Conservation (phyloP, 2,329 filamentous ascomycete genomes). For the Delphinella strobiligena region DNA sequence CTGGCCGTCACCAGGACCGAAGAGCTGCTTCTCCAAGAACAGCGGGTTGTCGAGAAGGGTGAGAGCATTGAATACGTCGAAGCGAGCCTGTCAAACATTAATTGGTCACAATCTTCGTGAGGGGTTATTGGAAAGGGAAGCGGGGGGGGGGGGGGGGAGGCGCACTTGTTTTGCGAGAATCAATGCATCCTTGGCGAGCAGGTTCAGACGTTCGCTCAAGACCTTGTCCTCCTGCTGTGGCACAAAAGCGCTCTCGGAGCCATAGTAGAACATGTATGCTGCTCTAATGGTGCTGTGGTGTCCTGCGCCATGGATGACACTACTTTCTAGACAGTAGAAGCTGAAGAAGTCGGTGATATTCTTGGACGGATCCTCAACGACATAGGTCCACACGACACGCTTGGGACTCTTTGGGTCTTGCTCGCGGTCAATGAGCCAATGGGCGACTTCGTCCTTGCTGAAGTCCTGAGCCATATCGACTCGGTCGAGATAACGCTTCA, state of each 20-base stretch:
- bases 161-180: conserved; percentile 69
- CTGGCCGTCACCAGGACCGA: conserved; percentile 86
- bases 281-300: conserved; percentile 74
- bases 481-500: conserved; percentile 64
- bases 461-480: conserved; percentile 82
- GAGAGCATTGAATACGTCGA: conserved; percentile 94
- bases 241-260: conserved; percentile 62
- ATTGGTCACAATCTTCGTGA: not conserved
- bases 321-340: conserved; percentile 85
- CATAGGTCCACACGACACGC: conserved; percentile 86
- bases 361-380: conserved; percentile 59
- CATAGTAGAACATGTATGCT: conserved; percentile 97
- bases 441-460: conserved; percentile 64
- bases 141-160: not conserved
- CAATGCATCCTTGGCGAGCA: conserved; percentile 70
- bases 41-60: conserved; percentile 88
- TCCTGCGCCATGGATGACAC: conserved; percentile 70
- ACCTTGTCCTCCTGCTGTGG: conserved; percentile 31
- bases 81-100: conserved; percentile 43
- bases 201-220: conserved; percentile 57
- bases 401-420: conserved; percentile 42
- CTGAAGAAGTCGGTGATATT: conserved; percentile 95
- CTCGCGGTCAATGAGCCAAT: conserved; percentile 73
- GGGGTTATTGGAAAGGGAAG: not conserved
- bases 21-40: conserved; percentile 89